These are phyloP conservation scores for Linnemannia schmuckeri DNA, from an alignment of 192 early-diverging fungal species.

Conservation along the genomic window DNA sequence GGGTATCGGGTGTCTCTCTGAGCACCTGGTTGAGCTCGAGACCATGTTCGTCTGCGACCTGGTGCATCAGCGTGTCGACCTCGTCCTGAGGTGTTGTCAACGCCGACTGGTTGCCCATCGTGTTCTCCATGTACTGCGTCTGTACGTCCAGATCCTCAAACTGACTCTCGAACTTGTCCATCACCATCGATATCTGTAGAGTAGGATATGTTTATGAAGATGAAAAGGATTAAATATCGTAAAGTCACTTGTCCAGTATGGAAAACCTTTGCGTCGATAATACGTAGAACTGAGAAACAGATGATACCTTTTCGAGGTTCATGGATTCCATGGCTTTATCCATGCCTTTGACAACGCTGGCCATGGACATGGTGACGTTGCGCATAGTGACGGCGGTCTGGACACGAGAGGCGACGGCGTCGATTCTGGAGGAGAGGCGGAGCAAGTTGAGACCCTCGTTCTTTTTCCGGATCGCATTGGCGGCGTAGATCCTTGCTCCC, in stretches of 20 bases:
- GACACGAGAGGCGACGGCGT: constrained; percentile 91
- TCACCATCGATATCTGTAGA: constrained; percentile 90
- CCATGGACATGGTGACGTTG: constrained; percentile 84
- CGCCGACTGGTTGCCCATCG: constrained; percentile 91
- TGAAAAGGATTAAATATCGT: neutral
- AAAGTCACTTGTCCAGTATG: too few species aligned
- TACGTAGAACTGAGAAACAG: neutral
- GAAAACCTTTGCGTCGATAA: neutral
- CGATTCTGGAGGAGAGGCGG: constrained; percentile 89
- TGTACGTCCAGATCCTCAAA: constrained; percentile 99
- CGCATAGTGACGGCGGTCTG: constrained; percentile 97
- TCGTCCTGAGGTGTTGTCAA: constrained; percentile 91
- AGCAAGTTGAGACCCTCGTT: constrained; percentile 93
- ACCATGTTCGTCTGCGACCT: constrained; percentile 97
- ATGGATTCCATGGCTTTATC: constrained; percentile 94
- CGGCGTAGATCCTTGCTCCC: constrained; percentile 92
- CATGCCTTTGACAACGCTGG: constrained; percentile 91
- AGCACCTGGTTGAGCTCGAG: constrained; percentile 87
- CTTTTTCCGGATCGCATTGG: constrained; percentile 98
- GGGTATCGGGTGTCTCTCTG: constrained; percentile 63
- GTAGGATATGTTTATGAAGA: neutral
- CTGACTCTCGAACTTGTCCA: constrained; percentile 98
- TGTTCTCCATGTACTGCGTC: constrained; percentile 95
- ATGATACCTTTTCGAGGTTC: constrained; percentile 92
- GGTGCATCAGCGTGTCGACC: constrained; percentile 94